Base-by-base conservation (phyloP, 345 rosid genomes). In the Cardamine occulta region DNA sequence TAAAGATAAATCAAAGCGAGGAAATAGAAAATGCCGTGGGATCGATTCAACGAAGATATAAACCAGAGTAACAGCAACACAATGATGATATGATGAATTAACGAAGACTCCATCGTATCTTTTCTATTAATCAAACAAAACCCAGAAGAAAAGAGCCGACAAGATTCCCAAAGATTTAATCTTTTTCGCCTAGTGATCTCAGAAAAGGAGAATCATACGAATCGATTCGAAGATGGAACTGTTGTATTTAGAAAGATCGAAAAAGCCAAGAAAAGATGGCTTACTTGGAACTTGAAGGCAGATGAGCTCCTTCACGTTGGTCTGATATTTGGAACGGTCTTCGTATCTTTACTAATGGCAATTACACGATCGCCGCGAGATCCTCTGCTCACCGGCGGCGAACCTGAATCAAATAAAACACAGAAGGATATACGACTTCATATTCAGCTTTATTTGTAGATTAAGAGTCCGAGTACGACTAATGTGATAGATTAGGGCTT, bases 31-130 rank as follows among this genome's bases (percentile, higher is more conserved):
- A 86, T 29, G 6, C 86, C 82, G 70, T 85, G 86, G 74, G 87
- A 84, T 48, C 75, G 83, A 79, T 88, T 59, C 83, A 70, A 85
- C 37, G 26, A 70, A 68, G 89, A 84, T 60, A 95, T 85, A 63
- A 86, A 73, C 92, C 99, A 88, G 21, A 92, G 86, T 65, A 82
- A 29, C n/a, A 84, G 35, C 60, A 92, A 70, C 56, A 90, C 97
- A 49, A 92, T 82, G 73, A 78, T 88, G 44, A 89, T 88, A 74
- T 95, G 99, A 77, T 86, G 93, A 72, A 95, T 76, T 51, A 94
- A 66, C 3, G 88, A 83, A 40, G 81, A 72, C 87, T 86, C 91
- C 70, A 82, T 79, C 29, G 11, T 68, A 35, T 37, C 4, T 13
- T 68, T 51, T 29, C 29, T 21, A n/a, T 13, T 26, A 35, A 56